Conservation (phyloP, 805 yeast genomes). For the Nematodospora valgi region DNA sequence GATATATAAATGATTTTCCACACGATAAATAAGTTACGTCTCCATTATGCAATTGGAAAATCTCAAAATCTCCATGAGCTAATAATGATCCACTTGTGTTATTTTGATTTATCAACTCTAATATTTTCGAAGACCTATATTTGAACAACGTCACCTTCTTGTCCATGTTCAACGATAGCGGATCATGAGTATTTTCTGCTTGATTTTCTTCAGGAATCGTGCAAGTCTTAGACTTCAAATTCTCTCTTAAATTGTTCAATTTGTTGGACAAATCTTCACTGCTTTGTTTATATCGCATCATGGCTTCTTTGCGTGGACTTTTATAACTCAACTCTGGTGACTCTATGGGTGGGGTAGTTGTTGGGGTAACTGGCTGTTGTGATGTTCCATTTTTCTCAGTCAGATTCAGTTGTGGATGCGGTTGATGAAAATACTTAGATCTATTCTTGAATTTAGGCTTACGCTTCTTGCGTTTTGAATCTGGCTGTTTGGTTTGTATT, state of each 20-base stretch:
- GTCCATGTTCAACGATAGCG: constrained; percentile 22
- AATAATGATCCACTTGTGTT: constrained; percentile 44
- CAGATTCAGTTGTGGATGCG: neutral
- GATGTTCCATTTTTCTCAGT: neutral
- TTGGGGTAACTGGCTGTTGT: constrained; percentile 1
- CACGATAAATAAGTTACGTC: constrained; percentile 61
- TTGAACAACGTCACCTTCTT: constrained; percentile 35
- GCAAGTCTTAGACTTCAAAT: constrained; percentile 1
- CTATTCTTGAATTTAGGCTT: constrained; percentile 9
- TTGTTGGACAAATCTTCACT: constrained; percentile 16
- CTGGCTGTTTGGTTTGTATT: neutral
- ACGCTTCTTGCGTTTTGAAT: constrained; percentile 7
- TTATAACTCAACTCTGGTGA: constrained; percentile 5
- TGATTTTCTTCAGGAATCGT: neutral
- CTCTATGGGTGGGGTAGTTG: neutral
- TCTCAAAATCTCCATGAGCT: constrained; percentile 58
- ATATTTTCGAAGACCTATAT: constrained; percentile 28
- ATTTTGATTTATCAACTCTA: constrained; percentile 25
- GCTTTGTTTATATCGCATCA: constrained; percentile 35
- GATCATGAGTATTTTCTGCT: neutral
- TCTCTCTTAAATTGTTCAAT: constrained; percentile 2
- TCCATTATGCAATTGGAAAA: constrained; percentile 57
- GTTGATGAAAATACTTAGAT: constrained; percentile 3
- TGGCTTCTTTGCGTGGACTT: constrained; percentile 38
- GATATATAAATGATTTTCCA: constrained; percentile 67